Percentiles rank a stretch among this genome's conserved stretches.
phyloP scores from a whole-genome alignment of 495 filamentous ascomycete species.

The Ramalina peruviana region DNA sequence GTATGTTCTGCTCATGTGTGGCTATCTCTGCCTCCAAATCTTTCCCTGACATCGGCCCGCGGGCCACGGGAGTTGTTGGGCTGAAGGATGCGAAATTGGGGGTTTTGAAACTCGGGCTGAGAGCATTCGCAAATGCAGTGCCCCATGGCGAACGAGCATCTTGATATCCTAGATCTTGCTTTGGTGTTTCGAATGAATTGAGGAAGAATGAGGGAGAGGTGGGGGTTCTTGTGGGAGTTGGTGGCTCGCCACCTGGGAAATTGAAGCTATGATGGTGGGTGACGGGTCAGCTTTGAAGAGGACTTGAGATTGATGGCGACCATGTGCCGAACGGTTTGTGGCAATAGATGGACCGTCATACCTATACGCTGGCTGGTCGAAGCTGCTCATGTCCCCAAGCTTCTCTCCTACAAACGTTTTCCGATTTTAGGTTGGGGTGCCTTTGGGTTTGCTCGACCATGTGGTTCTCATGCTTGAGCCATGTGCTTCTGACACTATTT shows the following conservation, averaged over 20 bases:
- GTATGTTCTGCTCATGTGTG: conserved; percentile 27
- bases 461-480: neutral
- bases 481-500: neutral
- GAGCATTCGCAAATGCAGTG: conserved; percentile 38
- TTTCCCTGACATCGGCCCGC: conserved; percentile 15
- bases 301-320: neutral
- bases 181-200: conserved; percentile 53
- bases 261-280: conserved; percentile 42
- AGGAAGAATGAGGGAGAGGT: conserved; percentile 48
- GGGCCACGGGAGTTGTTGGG: conserved; percentile 11
- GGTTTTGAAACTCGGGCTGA: conserved; percentile 39
- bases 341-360: conserved; percentile 25
- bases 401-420: too few relatives aligned
- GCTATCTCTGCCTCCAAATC: conserved; percentile 32
- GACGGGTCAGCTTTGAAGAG: neutral
- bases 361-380: conserved; percentile 60
- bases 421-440: neutral
- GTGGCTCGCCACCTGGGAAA: conserved; percentile 64
- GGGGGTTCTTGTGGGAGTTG: conserved; percentile 63
- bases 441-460: neutral
- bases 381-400: conserved; percentile 42
- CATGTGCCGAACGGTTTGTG: conserved; percentile 6
- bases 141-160: conserved; percentile 39
- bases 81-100: conserved; percentile 30
- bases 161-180: conserved; percentile 39